Evolutionary conservation across 2,329 filamentous ascomycete genomes (phyloP), one percentile per base, ranked within the genome.

Genomic region (Fusarium hainanense): DNA sequence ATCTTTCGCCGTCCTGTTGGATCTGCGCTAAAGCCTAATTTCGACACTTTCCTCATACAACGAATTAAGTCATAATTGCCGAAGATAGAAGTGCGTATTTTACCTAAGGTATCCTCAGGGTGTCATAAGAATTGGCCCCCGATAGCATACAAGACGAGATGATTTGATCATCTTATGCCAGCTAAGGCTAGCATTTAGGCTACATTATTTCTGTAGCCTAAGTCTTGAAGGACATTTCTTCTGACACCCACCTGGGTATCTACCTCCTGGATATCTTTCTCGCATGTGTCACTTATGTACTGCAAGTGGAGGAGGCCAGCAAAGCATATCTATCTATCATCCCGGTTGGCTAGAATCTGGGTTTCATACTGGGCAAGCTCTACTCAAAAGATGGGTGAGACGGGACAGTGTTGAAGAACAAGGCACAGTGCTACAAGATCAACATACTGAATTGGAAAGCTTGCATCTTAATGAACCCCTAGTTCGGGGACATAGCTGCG

Each of bases 1-100:
- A 32, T 43, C 27, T 16, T 47, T 10, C 12, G 25, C 44, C 44
- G 23, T n/a, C 18, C 7, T 25, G 6, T 25, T n/a, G 16, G 25
- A 47, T 10, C 25, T 47, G 30, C 21, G 41, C 47, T 62, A 55
- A 55, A 57, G 6, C 34, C 34, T 37, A 37, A 37, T 37, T 37
- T 23, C 18, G n/a, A 63, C 21, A 46, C 44, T 42, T 46, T 37
- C 43, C 44, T 23, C 14, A 27, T 63, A 47, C 13, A 51, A 32
- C 50, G 49, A 34, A 64, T 47, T 21, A 28, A 50, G 44, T 41
- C 40, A 64, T 37, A 58, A 44, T 47, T 47, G 32, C 46, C 46
- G 51, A 63, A 37, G 20, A 46, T 30, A 50, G 27, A 32, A 8
- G 11, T 37, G 18, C 25, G 11, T 37, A 21, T 20, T 23, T 25